Base-by-base conservation (phyloP, 1,139 yeast genomes). In the Hanseniaspora gamundiae region DNA sequence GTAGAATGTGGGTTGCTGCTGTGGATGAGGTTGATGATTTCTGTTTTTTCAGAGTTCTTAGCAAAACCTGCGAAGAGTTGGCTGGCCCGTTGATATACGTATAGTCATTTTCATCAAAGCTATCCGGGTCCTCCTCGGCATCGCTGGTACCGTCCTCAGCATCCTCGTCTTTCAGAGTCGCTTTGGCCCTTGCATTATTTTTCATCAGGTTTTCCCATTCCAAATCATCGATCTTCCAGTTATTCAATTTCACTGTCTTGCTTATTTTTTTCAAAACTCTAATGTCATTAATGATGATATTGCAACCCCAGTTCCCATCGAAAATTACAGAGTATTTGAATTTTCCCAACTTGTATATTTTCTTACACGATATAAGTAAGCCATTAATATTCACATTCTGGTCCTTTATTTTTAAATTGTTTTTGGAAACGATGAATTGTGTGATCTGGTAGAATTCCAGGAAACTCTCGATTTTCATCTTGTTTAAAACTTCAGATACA, bases 301-400 rank as follows among this genome's bases (percentile, higher is more conserved):
- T 59, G 7, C 57, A 44, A 35, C 54, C 59, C 64, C 64, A 60
- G 33, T 57, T 52, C 2, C 50, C 45, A 29, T 52, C 50, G 45
- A 51, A 60, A 42, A 48, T 52, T 20, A 59, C 40, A 36, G 51
- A 55, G 43, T 54, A 57, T 35, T 51, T 54, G 30, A 49, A 47
- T 39, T 55, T 57, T 2, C 53, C 51, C 10, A 54, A 35, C 43
- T 60, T 51, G 17, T 56, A 54, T 16, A 58, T 47, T 2, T 53
- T 48, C 8, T 45, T 42, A 9, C 57, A 47, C 40, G 51, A 52
- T 6, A 52, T 47, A 8, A 46, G 40, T 5, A 50, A 16, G 6
- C 46, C 42, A 7, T 43, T 42, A 7, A 45, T 42, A 8, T 43
- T 35, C 17, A 26, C 40, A 16, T 39, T 20, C 1, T 39, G 21